These are phyloP conservation scores for Stylonectria norvegica DNA, from an alignment of 2,329 filamentous ascomycete genomes.

Conservation along the genomic window DNA sequence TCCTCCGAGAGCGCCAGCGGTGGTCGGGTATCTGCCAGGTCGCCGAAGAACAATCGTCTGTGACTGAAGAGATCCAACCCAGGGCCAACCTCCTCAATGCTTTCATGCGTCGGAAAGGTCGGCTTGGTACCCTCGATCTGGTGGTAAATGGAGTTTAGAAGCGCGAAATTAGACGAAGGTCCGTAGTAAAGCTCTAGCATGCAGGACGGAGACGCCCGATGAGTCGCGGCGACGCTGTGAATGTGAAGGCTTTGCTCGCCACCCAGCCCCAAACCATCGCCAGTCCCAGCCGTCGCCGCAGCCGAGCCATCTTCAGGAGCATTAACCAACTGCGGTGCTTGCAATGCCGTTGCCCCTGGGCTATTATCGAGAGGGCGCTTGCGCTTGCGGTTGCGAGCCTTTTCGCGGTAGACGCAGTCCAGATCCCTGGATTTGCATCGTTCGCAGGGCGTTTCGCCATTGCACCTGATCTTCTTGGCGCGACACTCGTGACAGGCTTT, in stretches of 20 bases:
- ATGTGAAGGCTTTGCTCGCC: conserved; percentile 32
- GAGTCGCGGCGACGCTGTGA: conserved; percentile 44
- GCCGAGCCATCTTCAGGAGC: conserved; percentile 18
- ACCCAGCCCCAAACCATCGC: conserved; percentile 12
- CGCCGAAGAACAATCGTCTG: conserved; percentile 31
- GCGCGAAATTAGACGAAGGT: conserved; percentile 43
- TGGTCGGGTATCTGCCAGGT: conserved; percentile 36
- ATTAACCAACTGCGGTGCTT: conserved; percentile 12
- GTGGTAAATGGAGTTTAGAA: conserved; percentile 34
- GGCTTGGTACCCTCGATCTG: conserved; percentile 29
- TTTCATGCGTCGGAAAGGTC: conserved; percentile 20
- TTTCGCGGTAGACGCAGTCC: conserved; percentile 30
- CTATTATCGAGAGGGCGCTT: conserved; percentile 22
- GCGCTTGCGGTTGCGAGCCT: conserved; percentile 29
- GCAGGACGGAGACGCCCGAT: conserved; percentile 42
- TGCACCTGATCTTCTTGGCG: conserved; percentile 32
- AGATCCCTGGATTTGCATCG: conserved; percentile 26
- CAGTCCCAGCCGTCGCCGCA: conserved; percentile 10
- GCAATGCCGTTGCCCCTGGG: conserved; percentile 20
- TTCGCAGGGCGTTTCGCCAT: conserved; percentile 30
- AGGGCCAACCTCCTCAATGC: conserved; percentile 30
- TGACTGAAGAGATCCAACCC: conserved; percentile 32
- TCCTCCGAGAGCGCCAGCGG: conserved; percentile 17
- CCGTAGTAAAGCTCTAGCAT: conserved; percentile 45
- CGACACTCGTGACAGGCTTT: conserved; percentile 35